Evolutionary conservation across 83 land plant species (phyloP).

Genomic region (Picea mariana): DNA sequence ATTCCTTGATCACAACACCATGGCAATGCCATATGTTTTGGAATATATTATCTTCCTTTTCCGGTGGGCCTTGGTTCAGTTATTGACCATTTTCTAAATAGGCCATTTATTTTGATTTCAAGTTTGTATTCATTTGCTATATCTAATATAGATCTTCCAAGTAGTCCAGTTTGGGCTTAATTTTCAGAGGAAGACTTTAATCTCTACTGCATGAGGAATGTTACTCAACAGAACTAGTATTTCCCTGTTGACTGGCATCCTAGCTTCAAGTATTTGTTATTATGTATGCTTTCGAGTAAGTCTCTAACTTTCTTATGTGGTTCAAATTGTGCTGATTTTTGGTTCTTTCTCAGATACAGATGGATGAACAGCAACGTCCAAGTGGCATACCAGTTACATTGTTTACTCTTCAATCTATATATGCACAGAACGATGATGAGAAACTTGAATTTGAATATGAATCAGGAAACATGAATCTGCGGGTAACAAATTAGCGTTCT

Average conservation of each 20-base stretch:
- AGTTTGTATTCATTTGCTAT: background rate
- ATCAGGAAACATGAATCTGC: conserved; percentile 73
- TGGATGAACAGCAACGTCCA: conserved; percentile 88
- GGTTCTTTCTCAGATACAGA: conserved; percentile 55
- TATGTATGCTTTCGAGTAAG: background rate
- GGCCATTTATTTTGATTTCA: background rate
- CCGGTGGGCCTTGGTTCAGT: background rate
- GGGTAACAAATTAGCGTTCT: conserved; percentile 41
- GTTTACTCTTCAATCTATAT: conserved; percentile 87
- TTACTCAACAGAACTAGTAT: background rate
- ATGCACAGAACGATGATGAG: conserved; percentile 85
- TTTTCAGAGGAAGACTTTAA: background rate
- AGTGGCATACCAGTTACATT: conserved; percentile 86
- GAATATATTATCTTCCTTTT: background rate
- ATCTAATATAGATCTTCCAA: background rate
- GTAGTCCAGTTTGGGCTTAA: background rate
- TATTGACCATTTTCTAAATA: background rate
- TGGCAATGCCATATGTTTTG: background rate
- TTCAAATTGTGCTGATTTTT: background rate
- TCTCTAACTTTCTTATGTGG: background rate
- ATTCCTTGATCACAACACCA: too few species aligned
- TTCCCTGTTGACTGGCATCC: background rate
- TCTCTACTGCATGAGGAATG: background rate
- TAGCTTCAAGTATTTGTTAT: background rate
- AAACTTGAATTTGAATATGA: conserved; percentile 92